Conservation (phyloP, 495 filamentous ascomycete species). For the Lasiosphaeria miniovina region DNA sequence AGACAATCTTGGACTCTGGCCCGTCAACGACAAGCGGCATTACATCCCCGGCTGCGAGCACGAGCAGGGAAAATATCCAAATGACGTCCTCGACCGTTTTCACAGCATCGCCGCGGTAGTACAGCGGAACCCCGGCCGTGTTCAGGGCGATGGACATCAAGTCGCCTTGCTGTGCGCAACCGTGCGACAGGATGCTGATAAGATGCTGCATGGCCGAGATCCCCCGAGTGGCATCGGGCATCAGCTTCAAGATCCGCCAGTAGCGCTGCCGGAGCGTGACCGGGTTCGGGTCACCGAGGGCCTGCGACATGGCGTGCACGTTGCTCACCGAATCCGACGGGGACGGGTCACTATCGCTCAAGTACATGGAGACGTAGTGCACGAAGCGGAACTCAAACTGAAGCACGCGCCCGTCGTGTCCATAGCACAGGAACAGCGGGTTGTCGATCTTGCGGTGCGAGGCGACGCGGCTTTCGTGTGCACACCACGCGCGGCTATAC, state of each 20-base stretch:
- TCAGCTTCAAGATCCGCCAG: conserved; percentile 16
- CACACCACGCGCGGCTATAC: conserved; percentile 28
- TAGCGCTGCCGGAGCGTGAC: conserved; percentile 13
- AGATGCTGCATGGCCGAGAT: conserved; percentile 23
- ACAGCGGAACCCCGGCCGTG: conserved; percentile 21
- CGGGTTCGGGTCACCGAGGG: conserved; percentile 10
- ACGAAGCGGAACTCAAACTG: conserved; percentile 26
- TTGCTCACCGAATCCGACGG: background rate
- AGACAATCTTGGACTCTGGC: conserved; percentile 4
- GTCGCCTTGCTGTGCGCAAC: conserved; percentile 21
- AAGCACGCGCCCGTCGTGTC: conserved; percentile 12
- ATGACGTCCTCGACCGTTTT: conserved; percentile 15
- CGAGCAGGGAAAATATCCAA: conserved; percentile 20
- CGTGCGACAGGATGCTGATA: conserved; percentile 16
- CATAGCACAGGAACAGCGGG: conserved; percentile 26
- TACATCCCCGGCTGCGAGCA: conserved; percentile 18
- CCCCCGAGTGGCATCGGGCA: background rate
- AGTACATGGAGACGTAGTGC: conserved; percentile 12
- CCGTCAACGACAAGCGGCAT: conserved; percentile 14
- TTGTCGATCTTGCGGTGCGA: conserved; percentile 17
- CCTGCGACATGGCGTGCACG: background rate
- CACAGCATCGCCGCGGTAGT: conserved; percentile 13
- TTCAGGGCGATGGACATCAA: conserved; percentile 27
- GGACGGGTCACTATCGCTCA: background rate
- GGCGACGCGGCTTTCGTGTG: conserved; percentile 24